Evolutionary conservation across 345 rosid species (phyloP).

Genomic region (Cochlearia excelsa): DNA sequence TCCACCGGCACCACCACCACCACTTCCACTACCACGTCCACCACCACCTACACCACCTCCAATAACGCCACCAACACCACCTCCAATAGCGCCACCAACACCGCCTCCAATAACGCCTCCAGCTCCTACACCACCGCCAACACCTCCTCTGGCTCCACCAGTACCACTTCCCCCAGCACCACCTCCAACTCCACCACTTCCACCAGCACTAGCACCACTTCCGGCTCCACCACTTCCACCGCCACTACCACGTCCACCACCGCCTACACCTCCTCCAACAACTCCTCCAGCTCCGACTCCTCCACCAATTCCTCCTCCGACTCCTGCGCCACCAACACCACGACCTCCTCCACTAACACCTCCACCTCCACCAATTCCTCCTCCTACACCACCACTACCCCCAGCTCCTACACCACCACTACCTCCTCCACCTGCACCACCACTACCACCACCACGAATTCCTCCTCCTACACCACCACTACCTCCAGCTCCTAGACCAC

Average conservation of each 20-base stretch:
- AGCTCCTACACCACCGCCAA: not conserved
- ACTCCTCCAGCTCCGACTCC: not conserved
- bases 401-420: not conserved
- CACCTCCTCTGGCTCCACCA: not conserved
- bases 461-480: constrained; percentile 15
- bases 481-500: constrained; percentile 3
- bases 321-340: too few relatives aligned
- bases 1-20: constrained; percentile 5
- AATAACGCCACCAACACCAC: not conserved
- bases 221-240: too few relatives aligned
- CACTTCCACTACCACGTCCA: constrained; percentile 16
- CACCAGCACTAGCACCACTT: too few relatives aligned
- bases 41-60: constrained; percentile 12
- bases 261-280: not conserved
- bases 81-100: not conserved
- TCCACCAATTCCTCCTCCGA: not conserved
- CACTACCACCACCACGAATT: not conserved
- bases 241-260: too few relatives aligned
- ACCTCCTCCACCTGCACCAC: not conserved
- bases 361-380: not conserved
- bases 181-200: too few relatives aligned
- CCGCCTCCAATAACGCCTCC: constrained; percentile 10
- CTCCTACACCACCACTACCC: not conserved
- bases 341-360: too few relatives aligned
- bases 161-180: not conserved